Conservation (phyloP, 306 rosid species). For the Mimosa bimucronata region DNA sequence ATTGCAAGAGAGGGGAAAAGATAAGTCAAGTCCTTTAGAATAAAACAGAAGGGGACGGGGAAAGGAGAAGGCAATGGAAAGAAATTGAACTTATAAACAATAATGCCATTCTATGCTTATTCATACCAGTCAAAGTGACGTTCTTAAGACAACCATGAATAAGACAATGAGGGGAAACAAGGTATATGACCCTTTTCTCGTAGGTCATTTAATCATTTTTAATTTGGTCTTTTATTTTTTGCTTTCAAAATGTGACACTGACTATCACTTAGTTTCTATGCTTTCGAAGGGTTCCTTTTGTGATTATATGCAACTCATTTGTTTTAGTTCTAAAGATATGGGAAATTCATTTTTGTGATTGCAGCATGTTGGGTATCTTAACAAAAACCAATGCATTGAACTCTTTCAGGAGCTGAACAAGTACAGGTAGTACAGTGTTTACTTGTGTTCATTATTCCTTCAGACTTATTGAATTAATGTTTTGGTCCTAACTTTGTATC, state of each 20-base stretch:
- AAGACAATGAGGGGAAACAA: not conserved
- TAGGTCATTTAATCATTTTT: not conserved
- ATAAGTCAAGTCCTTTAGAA: not conserved
- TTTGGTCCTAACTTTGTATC: conserved; percentile 14
- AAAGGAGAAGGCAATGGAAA: not conserved
- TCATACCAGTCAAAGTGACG: not conserved
- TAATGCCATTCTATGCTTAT: not conserved
- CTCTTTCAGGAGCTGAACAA: conserved; percentile 85
- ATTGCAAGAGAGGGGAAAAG: not conserved
- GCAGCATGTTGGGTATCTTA: conserved; percentile 65
- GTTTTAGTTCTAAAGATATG: conserved; percentile 34
- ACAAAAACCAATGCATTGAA: conserved; percentile 74
- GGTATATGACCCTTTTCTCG: not conserved
- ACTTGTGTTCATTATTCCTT: conserved; percentile 25
- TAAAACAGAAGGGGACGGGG: not conserved
- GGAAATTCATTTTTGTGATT: conserved; percentile 40
- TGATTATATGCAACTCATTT: conserved; percentile 31
- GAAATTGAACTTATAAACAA: not conserved
- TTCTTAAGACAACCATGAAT: not conserved
- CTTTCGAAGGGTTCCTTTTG: conserved; percentile 29
- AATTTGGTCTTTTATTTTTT: conserved; percentile 3
- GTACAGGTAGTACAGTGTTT: conserved; percentile 65
- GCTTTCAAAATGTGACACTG: not conserved
- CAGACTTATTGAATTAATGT: not conserved
- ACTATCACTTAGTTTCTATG: conserved; percentile 2